phyloP scores from a whole-genome alignment of 495 filamentous ascomycete species.

The Lasiosphaeria hispida region DNA sequence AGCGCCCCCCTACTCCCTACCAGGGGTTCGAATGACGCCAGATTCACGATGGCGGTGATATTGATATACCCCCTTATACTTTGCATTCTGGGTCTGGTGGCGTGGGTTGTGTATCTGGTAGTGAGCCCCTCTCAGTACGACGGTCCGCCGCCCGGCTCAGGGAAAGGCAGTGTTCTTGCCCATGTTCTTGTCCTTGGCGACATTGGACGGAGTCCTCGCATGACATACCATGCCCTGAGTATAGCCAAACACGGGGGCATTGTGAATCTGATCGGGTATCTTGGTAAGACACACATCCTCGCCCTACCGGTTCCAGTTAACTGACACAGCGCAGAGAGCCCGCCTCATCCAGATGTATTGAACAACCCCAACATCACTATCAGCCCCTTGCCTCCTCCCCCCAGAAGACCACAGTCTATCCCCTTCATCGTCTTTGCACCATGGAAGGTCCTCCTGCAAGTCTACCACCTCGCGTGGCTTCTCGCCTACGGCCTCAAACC shows the following conservation, averaged over 20 bases:
- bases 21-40: neutral
- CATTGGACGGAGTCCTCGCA: conserved; percentile 91
- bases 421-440: conserved; percentile 75
- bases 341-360: conserved; percentile 70
- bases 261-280: conserved; percentile 86
- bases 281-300: conserved; percentile 50
- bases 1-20: neutral
- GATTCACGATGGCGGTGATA: neutral
- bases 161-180: conserved; percentile 44
- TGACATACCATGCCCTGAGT: conserved; percentile 98
- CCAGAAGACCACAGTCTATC: conserved; percentile 14
- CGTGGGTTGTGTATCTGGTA: conserved; percentile 4
- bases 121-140: conserved; percentile 21
- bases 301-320: neutral
- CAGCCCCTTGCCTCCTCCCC: conserved; percentile 33
- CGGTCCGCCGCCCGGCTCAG: conserved; percentile 21
- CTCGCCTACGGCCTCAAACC: conserved; percentile 72
- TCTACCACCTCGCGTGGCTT: conserved; percentile 62
- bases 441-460: conserved; percentile 82
- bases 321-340: conserved; percentile 30
- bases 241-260: conserved; percentile 77
- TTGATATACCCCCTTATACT: conserved; percentile 11
- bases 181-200: conserved; percentile 97
- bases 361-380: conserved; percentile 64
- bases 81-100: neutral